Conservation (phyloP, 352 stramenopile species). For the Phytophthora multivora region DNA sequence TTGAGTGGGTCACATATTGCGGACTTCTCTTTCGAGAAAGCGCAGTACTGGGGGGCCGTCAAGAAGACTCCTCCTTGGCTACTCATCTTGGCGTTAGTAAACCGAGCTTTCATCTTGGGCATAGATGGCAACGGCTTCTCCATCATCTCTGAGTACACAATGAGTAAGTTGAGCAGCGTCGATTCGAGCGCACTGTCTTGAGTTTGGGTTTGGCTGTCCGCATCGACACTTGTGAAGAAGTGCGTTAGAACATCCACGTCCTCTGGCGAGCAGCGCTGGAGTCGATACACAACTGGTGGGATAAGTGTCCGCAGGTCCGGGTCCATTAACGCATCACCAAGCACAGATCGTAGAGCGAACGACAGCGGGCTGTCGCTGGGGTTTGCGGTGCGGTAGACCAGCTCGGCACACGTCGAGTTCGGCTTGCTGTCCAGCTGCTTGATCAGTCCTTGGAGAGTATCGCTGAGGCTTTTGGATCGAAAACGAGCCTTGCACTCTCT, state of each 20-base stretch:
- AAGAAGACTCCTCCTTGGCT: background rate
- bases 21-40: slow-evolving; percentile 46
- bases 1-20: slow-evolving; percentile 17
- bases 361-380: background rate
- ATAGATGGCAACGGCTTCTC: background rate
- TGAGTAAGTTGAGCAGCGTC: background rate
- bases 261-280: background rate
- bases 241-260: background rate
- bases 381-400: background rate
- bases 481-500: background rate
- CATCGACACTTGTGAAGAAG: background rate
- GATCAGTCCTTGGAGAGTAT: background rate
- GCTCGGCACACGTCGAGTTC: background rate
- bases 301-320: background rate
- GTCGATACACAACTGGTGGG: background rate
- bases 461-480: background rate
- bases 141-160: background rate
- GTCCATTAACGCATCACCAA: background rate
- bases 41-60: slow-evolving; percentile 43
- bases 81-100: background rate
- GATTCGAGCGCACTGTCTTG: background rate
- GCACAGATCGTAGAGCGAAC: background rate
- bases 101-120: background rate
- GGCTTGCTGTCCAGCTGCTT: background rate
- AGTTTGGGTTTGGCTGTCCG: background rate